Base-by-base conservation (phyloP, 2,329 filamentous ascomycete genomes). In the Paraphaeosphaeria sporulosa region DNA sequence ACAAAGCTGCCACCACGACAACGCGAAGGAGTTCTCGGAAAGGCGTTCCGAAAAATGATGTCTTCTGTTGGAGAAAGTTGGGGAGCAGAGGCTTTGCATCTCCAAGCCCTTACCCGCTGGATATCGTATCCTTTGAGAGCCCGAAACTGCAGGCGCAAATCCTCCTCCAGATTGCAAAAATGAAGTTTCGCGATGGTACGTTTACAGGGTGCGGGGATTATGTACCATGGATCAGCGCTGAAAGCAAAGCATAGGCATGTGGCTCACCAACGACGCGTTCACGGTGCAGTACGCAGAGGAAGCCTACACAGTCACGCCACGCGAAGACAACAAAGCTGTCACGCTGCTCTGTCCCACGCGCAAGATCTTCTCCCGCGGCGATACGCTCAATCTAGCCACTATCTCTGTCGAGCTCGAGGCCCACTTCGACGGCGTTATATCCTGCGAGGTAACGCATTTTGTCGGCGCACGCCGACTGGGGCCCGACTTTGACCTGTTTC, bases 271-370 rank as follows among this genome's bases (percentile, higher is more conserved):
- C 58, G 84, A 87, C 74, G 85, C 83, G 62, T 83, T 88, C 71
- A 80, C 82, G 52, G 82, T 88, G 27, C 86, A 89, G 70, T 90
- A 90, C 66, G 89, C 88, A 36, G 88, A 90, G 75, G 87, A 90
- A 62, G 80, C 90, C 17, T 84, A 87, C 70, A 81, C 82, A 9
- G 78, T 85, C 54, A 82, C 79, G 4, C 74, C 81, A 51, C 82
- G 80, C 1, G 61, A 73, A 42, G 75, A 79, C 54, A 79, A 80
- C 6, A 83, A 82, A 62, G 82, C 82, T 7, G 58, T 88, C 50
- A 83, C 80, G 25, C 79, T 89, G 17, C 76, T 89, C 0, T 89
- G 86, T 64, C 86, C 87, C 10, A 87, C 85, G 1, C 80, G 77
- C 61, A 84, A 86, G 68, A 85, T 88, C 58, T 76, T 78, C 40